Percentiles rank a stretch among this genome's conserved stretches.
Evolutionary conservation across 1,284 basidiomycete genomes (phyloP).

Genomic region (Rhodotorula glutinis): DNA sequence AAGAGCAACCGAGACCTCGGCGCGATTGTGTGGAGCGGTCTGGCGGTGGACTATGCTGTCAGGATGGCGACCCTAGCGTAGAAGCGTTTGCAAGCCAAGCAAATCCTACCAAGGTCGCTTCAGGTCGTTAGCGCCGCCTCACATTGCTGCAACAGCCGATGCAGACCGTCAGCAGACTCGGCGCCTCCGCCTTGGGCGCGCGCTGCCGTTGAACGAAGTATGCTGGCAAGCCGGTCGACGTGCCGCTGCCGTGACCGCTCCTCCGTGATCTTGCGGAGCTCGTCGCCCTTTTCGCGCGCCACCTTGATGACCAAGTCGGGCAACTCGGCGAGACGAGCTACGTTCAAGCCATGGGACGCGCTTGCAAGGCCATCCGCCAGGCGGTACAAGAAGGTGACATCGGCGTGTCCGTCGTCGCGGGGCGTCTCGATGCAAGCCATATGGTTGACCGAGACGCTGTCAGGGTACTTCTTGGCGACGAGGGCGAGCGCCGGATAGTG

Average conservation of each 20-base stretch:
- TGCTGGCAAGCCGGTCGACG: slow-evolving; percentile 8
- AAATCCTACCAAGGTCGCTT: not conserved
- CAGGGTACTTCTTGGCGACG: slow-evolving; percentile 27
- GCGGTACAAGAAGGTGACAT: slow-evolving; percentile 77
- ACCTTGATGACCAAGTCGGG: slow-evolving; percentile 19
- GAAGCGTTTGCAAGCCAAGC: not conserved
- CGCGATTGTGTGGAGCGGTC: slow-evolving; percentile 81
- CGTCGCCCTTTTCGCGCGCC: slow-evolving; percentile 24
- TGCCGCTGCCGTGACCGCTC: slow-evolving; percentile 11
- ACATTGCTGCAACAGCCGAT: slow-evolving; percentile 18
- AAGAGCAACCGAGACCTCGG: slow-evolving; percentile 83
- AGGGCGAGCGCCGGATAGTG: slow-evolving; percentile 64
- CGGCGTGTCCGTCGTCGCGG: slow-evolving; percentile 52
- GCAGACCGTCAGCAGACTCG: not conserved
- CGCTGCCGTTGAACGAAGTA: not conserved
- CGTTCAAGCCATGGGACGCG: slow-evolving; percentile 60
- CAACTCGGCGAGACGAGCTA: slow-evolving; percentile 37
- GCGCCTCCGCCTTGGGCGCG: not conserved
- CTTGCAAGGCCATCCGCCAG: slow-evolving; percentile 68
- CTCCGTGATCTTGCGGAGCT: slow-evolving; percentile 16
- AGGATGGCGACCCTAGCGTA: slow-evolving; percentile 10
- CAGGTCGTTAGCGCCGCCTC: not conserved
- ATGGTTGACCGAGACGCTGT: slow-evolving; percentile 66
- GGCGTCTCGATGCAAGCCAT: slow-evolving; percentile 74
- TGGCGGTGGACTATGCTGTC: slow-evolving; percentile 67